These are phyloP conservation scores for Chlorella vulgaris DNA, from an alignment of 139 green algal species.

Conservation along the genomic window DNA sequence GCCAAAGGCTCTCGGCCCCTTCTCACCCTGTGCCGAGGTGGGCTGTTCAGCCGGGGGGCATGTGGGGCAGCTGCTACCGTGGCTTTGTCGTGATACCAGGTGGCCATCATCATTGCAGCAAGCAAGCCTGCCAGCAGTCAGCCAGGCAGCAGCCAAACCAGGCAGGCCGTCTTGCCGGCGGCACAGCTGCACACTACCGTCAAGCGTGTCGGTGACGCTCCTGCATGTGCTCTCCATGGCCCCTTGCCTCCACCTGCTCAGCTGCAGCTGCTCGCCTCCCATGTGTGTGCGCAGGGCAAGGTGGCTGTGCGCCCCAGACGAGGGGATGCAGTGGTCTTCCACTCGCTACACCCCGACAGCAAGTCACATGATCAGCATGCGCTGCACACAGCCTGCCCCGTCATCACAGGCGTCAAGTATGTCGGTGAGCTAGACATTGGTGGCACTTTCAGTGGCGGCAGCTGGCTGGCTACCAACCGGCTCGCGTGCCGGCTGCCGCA, in stretches of 20 bases:
- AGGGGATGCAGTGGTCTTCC: constrained; percentile 64
- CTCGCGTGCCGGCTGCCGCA: no score
- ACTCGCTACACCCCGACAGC: constrained; percentile 40
- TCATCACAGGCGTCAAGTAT: constrained; percentile 67
- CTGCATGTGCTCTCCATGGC: neutral
- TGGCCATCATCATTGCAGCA: no score
- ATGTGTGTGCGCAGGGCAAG: constrained; percentile 31
- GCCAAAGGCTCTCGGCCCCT: constrained; percentile 32
- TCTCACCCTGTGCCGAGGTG: constrained; percentile 41
- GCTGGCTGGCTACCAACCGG: no score
- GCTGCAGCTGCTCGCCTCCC: neutral
- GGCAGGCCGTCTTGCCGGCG: no score
- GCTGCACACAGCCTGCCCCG: constrained; percentile 65
- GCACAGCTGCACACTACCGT: no score
- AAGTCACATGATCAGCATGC: constrained; percentile 31
- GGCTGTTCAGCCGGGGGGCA: neutral
- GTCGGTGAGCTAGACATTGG: neutral
- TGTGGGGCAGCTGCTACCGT: neutral
- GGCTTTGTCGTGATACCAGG: no score
- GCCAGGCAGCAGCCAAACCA: no score
- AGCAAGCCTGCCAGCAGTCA: no score
- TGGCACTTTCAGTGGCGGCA: no score
- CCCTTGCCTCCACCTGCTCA: neutral
- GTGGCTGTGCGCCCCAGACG: constrained; percentile 51
- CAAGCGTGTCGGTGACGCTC: no score